Base-by-base conservation (phyloP, 2,329 filamentous ascomycete species). In the Fonsecaea pugnacius region DNA sequence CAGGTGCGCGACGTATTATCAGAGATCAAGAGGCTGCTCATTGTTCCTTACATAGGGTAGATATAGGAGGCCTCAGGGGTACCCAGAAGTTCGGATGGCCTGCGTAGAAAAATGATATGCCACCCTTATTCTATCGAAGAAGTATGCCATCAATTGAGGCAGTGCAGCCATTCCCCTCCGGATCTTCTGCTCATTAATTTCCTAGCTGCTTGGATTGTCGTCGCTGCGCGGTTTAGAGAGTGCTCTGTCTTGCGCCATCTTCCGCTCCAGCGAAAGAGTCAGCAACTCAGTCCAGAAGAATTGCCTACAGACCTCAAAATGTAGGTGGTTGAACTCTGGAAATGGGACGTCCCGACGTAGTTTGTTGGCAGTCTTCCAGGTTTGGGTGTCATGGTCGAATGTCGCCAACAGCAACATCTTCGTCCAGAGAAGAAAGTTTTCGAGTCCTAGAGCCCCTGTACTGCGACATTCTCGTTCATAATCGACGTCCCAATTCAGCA, bases 371-470 rank as follows among this genome's bases (percentile, higher is more conserved):
- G 35, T 24, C 32, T 21, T 35, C 43, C 57, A 51, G 12, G 43
- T 59, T 35, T 50, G 57, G 3, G 57, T 59, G 33, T 51, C 57
- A 12, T 35, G 21, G 18, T 59, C 57, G 35, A 51, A 59, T 12
- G 46, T 52, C n/a, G 43, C 40, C 57, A 52, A 32, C 5, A 59
- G 57, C 12, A 59, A 36, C 43, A 59, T 36, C 18, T 59, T 59
- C 7, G 18, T n/a, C 57, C 57, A 59, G 14, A 52, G 57, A 8
- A 59, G 57, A 36, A 59, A 59, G 18, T 52, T 18, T 27, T n/a
- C 12, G n/a, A 59, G 30, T 12, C 46, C 43, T 18, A 38, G 12
- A 8, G 14, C 43, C 3, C 57, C 43, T 8, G 30, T 59, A 33
- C 32, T 36, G 43, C 32, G 46, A 38, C 57, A 59, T 40, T 59